These are phyloP conservation scores for Scheffersomyces coipomensis DNA, from an alignment of 805 yeast species.

Conservation along the genomic window DNA sequence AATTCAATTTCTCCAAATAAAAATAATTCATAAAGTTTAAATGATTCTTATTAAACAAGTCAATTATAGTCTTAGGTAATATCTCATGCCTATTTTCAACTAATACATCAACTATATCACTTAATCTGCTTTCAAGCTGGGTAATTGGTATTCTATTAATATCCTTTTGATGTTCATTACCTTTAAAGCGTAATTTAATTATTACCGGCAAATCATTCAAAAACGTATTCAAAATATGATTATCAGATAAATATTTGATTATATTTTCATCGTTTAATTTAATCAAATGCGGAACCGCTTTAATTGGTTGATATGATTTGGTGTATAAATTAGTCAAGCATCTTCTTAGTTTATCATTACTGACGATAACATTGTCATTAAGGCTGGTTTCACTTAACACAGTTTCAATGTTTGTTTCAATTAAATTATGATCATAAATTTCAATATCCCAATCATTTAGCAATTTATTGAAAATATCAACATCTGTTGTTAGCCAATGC, in stretches of 20 bases:
- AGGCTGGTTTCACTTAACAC: slow-evolving; percentile 34
- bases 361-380: too few species aligned
- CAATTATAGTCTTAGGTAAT: slow-evolving; percentile 49
- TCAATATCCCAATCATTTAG: slow-evolving; percentile 57
- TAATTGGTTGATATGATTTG: slow-evolving; percentile 52
- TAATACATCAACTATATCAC: slow-evolving; percentile 50
- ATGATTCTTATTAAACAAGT: slow-evolving; percentile 39
- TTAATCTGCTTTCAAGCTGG: slow-evolving; percentile 36
- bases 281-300: slow-evolving; percentile 66
- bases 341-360: slow-evolving; percentile 31
- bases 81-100: slow-evolving; percentile 68
- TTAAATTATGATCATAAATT: slow-evolving; percentile 45
- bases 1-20: slow-evolving; percentile 60
- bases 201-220: slow-evolving; percentile 51
- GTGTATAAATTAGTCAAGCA: slow-evolving; percentile 55
- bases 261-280: slow-evolving; percentile 52
- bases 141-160: slow-evolving; percentile 40
- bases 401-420: slow-evolving; percentile 49
- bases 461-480: slow-evolving; percentile 36
- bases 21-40: slow-evolving; percentile 57
- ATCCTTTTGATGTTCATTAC: slow-evolving; percentile 26
- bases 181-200: slow-evolving; percentile 39
- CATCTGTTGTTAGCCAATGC: slow-evolving; percentile 37
- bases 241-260: slow-evolving; percentile 55
- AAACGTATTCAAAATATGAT: slow-evolving; percentile 60